Base-by-base conservation (phyloP, 1,284 basidiomycete genomes). In the Irpex sp. region DNA sequence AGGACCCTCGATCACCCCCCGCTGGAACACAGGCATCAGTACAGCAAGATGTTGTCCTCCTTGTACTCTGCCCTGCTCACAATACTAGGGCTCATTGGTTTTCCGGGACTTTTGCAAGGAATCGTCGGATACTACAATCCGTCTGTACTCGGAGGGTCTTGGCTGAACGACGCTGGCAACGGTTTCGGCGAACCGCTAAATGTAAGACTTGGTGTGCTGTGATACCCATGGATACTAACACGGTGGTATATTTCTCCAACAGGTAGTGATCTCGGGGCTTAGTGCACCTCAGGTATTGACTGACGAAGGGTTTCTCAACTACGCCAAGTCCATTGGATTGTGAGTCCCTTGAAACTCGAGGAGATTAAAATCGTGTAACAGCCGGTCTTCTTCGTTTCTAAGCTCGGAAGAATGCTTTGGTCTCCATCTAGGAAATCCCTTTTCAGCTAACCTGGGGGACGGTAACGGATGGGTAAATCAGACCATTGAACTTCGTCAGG, bases 401-500 rank as follows among this genome's bases (percentile, higher is more conserved):
- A 88, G 87, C 71, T 87, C 89, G 12, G 79, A 80, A 57, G 89
- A 92, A 71, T 92, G 90, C 70, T 71, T 91, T 35, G 88, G 84
- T 23, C 72, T 91, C 62, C 89, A 88, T 67, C 65, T 83, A 10
- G 88, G 88, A 3, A 77, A 67, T 39, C 81, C 82, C 0, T 87
- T 90, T 67, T 75, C 81, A 53, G 89, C 89, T 28, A 80, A 91
- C 69, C 80, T 91, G 8, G 90, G 89, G 12, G 89, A 91, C 64
- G 86, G 84, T 0, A 79, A 88, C 62, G 82, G 82, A 16, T 74
- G 75, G 57, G 84, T 85, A 63, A 74, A 78, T n/a, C 85, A 90
- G 69, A 82, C 83, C 62, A 77, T 82, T 61, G 81, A 90, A 59
- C 82, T 85, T 14, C 84, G 90, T 51, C 82, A 88, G 65, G 85